Evolutionary conservation across 495 filamentous ascomycete species (phyloP).

Genomic region (Chlorociboria aeruginascens): DNA sequence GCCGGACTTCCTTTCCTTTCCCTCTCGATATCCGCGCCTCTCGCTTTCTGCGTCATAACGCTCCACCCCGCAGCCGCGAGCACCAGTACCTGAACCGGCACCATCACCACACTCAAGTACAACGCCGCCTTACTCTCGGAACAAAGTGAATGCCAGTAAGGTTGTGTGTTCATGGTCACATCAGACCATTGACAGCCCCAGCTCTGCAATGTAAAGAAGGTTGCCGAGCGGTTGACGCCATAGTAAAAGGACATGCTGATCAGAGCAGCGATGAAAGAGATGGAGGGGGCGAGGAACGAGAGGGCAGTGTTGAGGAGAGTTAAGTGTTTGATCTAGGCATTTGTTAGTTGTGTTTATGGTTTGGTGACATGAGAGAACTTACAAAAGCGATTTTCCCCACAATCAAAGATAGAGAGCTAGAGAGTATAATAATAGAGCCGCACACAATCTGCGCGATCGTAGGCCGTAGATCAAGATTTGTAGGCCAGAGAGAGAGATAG

Average conservation of each 20-base stretch:
- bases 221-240: slow-evolving; percentile 34
- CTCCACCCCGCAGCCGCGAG: slow-evolving; percentile 27
- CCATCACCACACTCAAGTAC: slow-evolving; percentile 37
- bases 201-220: slow-evolving; percentile 34
- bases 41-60: too few relatives aligned
- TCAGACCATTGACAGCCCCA: slow-evolving; percentile 43
- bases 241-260: slow-evolving; percentile 42
- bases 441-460: slow-evolving; percentile 36
- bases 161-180: slow-evolving; percentile 31
- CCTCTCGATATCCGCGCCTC: slow-evolving; percentile 23
- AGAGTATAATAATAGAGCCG: slow-evolving; percentile 28
- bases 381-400: slow-evolving; percentile 4
- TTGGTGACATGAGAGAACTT: slow-evolving; percentile 7
- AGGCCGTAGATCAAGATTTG: slow-evolving; percentile 36
- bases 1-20: slow-evolving; percentile 21
- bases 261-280: slow-evolving; percentile 33
- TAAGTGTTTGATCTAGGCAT: slow-evolving; percentile 29
- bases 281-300: slow-evolving; percentile 27
- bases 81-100: slow-evolving; percentile 35
- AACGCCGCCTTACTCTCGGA: slow-evolving; percentile 35
- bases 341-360: not conserved
- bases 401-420: slow-evolving; percentile 30
- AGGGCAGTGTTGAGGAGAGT: slow-evolving; percentile 25
- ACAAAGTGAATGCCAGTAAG: slow-evolving; percentile 38
- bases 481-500: slow-evolving; percentile 37